These are phyloP conservation scores for Penicillium occitanis DNA, from an alignment of 2,329 filamentous ascomycete genomes.

Conservation along the genomic window DNA sequence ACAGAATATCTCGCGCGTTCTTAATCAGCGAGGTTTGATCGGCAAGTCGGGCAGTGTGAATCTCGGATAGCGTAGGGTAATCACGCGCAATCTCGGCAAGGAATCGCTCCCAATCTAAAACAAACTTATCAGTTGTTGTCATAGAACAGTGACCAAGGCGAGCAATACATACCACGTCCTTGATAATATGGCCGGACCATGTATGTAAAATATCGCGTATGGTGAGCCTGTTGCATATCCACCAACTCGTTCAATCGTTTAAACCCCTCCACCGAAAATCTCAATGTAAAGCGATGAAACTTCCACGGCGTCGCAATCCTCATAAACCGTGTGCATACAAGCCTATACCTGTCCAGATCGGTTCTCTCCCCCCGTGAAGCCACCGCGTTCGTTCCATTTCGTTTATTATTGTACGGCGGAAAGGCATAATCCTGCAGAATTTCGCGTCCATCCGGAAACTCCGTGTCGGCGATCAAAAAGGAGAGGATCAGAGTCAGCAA, in stretches of 20 bases:
- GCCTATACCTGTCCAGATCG: constrained; percentile 42
- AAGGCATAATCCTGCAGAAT: constrained; percentile 14
- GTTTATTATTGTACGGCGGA: constrained; percentile 3
- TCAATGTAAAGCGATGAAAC: constrained; percentile 39
- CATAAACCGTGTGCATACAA: constrained; percentile 43
- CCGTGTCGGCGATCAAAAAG: constrained; percentile 29
- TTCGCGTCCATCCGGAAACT: constrained; percentile 20
- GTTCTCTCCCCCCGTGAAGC: constrained; percentile 31
- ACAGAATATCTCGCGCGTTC: constrained; percentile 51
- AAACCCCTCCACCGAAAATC: constrained; percentile 39
- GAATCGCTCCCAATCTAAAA: constrained; percentile 33
- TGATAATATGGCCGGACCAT: constrained; percentile 44
- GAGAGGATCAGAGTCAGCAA: constrained; percentile 36
- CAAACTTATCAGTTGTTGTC: background rate
- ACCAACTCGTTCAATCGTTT: constrained; percentile 36
- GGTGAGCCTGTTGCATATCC: constrained; percentile 38
- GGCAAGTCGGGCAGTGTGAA: constrained; percentile 35
- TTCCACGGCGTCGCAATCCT: constrained; percentile 42
- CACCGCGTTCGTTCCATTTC: constrained; percentile 5
- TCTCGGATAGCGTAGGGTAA: constrained; percentile 27
- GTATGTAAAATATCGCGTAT: constrained; percentile 41
- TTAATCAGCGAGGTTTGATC: constrained; percentile 50
- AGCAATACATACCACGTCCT: constrained; percentile 36
- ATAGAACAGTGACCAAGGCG: background rate
- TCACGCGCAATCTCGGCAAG: constrained; percentile 26